Base-by-base conservation (phyloP, 306 rosid genomes). In the Hippophae rhamnoides region DNA sequence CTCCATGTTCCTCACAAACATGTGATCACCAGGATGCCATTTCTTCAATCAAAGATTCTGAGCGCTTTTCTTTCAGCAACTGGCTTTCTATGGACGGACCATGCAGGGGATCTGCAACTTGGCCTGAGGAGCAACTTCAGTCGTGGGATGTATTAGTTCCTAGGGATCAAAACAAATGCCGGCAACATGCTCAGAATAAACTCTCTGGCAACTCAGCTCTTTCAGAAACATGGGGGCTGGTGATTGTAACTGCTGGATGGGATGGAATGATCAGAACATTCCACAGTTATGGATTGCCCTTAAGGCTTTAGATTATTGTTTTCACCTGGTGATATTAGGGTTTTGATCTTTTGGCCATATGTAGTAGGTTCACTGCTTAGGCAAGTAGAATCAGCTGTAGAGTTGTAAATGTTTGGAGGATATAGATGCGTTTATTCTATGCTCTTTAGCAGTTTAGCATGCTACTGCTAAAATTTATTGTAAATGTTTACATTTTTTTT, bases 121-220 rank as follows among this genome's bases (percentile, higher is more conserved):
- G 96, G 98, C 98, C 96, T 0, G 93, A 85, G 61, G 98, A 92
- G 84, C 81, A 84, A 68, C 95, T 88, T 58, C 87, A 93, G 3
- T 48, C 46, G 3, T 79, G 83, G 71, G 79, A 72, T 56, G 52
- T 68, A 48, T 78, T 79, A 27, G 56, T 64, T 56, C 31, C 57
- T 9, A 80, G 66, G 38, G 72, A 61, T 40, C 85, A 77, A 65
- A 44, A 58, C 63, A 2, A n/a, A 45, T 40, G 13, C 53, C 66
- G 67, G 6, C 50, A 50, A 44, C 60, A 54, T 23, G 65, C 57
- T 52, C 38, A 58, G n/a, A 68, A 47, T 18, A 72, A 77, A 56
- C 58, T 47, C 55, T 59, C 46, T n/a, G 51, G 53, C 44, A 73
- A 53, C 27, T 55, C 10, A 7, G 23, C 61, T 38, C 56, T 55